Base-by-base conservation (phyloP, 106 monocot species). In the Amphibolis antarctica region DNA sequence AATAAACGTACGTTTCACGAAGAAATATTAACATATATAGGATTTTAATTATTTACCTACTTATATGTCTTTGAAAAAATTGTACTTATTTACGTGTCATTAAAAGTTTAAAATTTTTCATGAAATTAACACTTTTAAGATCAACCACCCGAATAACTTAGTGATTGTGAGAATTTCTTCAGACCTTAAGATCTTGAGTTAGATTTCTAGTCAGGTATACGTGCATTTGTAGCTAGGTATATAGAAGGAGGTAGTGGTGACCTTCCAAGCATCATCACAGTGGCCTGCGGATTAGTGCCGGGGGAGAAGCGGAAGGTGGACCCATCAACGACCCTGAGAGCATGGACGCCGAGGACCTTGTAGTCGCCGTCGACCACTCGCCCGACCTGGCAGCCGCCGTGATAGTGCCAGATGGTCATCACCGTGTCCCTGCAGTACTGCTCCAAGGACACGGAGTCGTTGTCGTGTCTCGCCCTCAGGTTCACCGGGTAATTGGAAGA, bases 261-360 rank as follows among this genome's bases (percentile, higher is more conserved):
- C 93, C 93, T 94, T 60, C 93, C 92, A 0, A 92, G 80, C 92
- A 92, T 92, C 92, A 92, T 92, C 30, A 92, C 92, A 0, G 92
- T 92, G 10, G 88, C 92, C 61, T 92, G 92, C 21, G 92, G 88
- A 60, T 88, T 92, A 3, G 92, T 88, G 24, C 92, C 92, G n/a
- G 92, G 92, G 0, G 92, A 80, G 53, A n/a, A 60, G 59, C 71
- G 70, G 63, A 92, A 85, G 1, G 92, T 92, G 10, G 92, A 92
- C 0, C 92, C 92, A 46, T 92, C 92, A 12, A 92, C 36, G 9
- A 92, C 82, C 20, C 92, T 70, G 3, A 92, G 73, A 1, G 65
- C 77, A 62, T 92, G 80, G 0, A 79, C 80, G 17, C 88, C 85
- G 20, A 85, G 9, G 14, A 86, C 86, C 23, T 64, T 63, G 30